phyloP scores from a whole-genome alignment of 2,329 filamentous ascomycete genomes.

The Paecilomyces fulvus region DNA sequence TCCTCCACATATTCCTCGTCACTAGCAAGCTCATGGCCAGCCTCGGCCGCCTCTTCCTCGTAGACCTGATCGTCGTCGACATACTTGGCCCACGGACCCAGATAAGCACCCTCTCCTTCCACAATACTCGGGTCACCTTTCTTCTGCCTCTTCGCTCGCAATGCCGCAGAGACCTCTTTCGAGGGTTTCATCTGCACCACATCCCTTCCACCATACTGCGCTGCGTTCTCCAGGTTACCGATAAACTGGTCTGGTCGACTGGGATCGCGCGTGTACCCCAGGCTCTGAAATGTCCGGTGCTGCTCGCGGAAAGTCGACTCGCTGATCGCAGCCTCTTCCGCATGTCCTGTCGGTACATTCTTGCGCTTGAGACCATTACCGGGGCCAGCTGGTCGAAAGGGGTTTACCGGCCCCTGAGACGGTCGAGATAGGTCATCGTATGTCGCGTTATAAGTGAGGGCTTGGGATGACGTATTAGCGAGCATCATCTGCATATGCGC shows the following conservation, averaged over 20 bases:
- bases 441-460: slow-evolving; percentile 49
- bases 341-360: slow-evolving; percentile 75
- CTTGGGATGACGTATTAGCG: slow-evolving; percentile 42
- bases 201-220: slow-evolving; percentile 42
- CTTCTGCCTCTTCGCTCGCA: slow-evolving; percentile 68
- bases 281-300: slow-evolving; percentile 70
- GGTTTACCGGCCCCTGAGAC: slow-evolving; percentile 61
- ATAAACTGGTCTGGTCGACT: slow-evolving; percentile 35
- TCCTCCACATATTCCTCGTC: slow-evolving; percentile 72
- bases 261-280: slow-evolving; percentile 46
- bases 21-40: slow-evolving; percentile 64
- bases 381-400: slow-evolving; percentile 56
- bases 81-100: slow-evolving; percentile 92
- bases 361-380: slow-evolving; percentile 59
- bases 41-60: slow-evolving; percentile 57
- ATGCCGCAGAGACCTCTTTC: slow-evolving; percentile 62
- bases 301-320: slow-evolving; percentile 84
- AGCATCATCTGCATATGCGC: slow-evolving; percentile 44
- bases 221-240: slow-evolving; percentile 40
- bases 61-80: slow-evolving; percentile 62
- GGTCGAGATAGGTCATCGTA: slow-evolving; percentile 63
- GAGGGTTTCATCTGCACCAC: slow-evolving; percentile 47
- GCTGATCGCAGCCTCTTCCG: slow-evolving; percentile 80
- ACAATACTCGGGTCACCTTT: slow-evolving; percentile 79
- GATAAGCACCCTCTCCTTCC: slow-evolving; percentile 79